These are phyloP conservation scores for Excoecaria agallocha DNA, from an alignment of 345 rosid species.

Conservation along the genomic window DNA sequence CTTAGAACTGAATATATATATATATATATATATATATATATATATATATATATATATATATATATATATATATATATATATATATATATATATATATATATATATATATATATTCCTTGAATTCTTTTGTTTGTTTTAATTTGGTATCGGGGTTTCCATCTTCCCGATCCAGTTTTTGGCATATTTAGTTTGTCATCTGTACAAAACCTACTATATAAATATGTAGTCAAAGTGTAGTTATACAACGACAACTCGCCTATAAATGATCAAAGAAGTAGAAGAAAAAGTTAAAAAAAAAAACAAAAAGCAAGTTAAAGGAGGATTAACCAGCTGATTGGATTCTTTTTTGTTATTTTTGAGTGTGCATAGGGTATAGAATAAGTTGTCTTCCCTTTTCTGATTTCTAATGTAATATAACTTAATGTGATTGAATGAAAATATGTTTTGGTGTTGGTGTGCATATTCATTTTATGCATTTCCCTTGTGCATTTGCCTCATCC, in stretches of 20 bases:
- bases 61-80: too few species aligned
- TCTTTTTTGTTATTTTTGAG: slow-evolving; percentile 32
- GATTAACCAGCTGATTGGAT: too few species aligned
- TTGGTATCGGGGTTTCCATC: slow-evolving; percentile 33
- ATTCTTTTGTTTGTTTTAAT: too few species aligned
- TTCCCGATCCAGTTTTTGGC: slow-evolving; percentile 46
- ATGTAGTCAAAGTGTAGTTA: slow-evolving; percentile 54
- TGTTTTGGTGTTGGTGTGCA: slow-evolving; percentile 54
- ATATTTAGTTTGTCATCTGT: slow-evolving; percentile 50
- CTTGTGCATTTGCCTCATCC: slow-evolving; percentile 9
- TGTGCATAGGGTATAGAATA: slow-evolving; percentile 61
- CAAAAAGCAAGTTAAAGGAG: slow-evolving; percentile 29
- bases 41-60: too few species aligned
- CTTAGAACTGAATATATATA: too few species aligned
- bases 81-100: too few species aligned
- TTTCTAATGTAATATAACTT: slow-evolving; percentile 51
- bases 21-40: too few species aligned
- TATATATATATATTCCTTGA: too few species aligned
- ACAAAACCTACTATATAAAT: slow-evolving; percentile 47
- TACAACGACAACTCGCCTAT: slow-evolving; percentile 57
- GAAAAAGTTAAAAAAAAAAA: slow-evolving; percentile 15
- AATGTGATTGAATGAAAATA: slow-evolving; percentile 43
- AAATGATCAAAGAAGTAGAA: slow-evolving; percentile 28
- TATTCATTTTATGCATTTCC: slow-evolving; percentile 9
- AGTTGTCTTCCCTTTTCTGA: slow-evolving; percentile 29